phyloP scores from a whole-genome alignment of 768 basidiomycete genomes.

The Roridomyces roridus region DNA sequence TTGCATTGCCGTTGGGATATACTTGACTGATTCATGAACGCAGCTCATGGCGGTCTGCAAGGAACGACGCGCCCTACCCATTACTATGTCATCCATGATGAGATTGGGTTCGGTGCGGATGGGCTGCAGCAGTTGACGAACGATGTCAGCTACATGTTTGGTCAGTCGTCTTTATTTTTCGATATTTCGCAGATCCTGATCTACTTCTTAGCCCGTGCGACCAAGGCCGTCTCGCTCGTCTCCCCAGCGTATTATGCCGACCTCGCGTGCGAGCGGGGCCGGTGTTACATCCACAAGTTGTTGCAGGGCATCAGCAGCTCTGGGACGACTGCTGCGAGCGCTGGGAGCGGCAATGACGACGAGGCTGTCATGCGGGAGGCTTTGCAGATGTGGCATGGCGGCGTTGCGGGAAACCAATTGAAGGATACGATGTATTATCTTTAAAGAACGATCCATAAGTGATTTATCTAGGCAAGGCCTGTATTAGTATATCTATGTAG shows the following conservation, averaged over 20 bases:
- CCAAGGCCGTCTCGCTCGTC: conserved; percentile 83
- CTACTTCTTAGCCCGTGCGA: conserved; percentile 64
- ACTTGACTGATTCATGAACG: not conserved
- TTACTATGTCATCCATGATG: conserved; percentile 84
- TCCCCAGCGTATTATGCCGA: conserved; percentile 88
- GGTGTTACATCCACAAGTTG: conserved; percentile 79
- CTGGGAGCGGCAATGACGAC: conserved; percentile 38
- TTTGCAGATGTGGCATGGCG: conserved; percentile 55
- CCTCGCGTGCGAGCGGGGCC: conserved; percentile 65
- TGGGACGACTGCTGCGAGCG: conserved; percentile 37
- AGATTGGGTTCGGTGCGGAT: conserved; percentile 73
- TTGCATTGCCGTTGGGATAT: not conserved
- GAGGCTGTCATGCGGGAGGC: conserved; percentile 64
- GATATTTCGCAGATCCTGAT: not conserved
- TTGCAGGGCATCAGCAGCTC: conserved; percentile 54
- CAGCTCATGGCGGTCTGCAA: conserved; percentile 77
- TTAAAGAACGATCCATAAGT: conserved; percentile 32
- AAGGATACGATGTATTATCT: conserved; percentile 83
- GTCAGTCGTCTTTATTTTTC: conserved; percentile 1
- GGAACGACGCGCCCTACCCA: conserved; percentile 80
- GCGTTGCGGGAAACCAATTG: conserved; percentile 53
- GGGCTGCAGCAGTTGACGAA: conserved; percentile 75
- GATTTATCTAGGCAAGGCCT: too few species aligned
- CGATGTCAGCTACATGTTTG: conserved; percentile 74
- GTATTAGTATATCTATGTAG: too few species aligned